Base-by-base conservation (phyloP, 139 green algal species). In the Ettlia oleoabundans region DNA sequence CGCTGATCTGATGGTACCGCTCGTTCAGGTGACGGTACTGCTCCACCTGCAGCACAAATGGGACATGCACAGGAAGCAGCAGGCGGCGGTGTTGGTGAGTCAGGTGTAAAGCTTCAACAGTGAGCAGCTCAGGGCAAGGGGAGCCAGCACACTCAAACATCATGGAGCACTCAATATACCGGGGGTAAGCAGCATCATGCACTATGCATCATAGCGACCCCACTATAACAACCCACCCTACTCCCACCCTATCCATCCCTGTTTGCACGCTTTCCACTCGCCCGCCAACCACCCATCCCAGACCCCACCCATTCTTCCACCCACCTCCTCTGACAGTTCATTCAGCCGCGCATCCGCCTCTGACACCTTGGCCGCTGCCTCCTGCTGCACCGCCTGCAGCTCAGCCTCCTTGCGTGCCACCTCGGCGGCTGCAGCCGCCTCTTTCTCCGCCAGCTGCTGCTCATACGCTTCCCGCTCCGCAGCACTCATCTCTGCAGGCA, bases 1-100 rank as follows among this genome's bases (percentile, higher is more conserved):
- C 87, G 37, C 81, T 38, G 8, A 93, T 81, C 37, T 18, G 38
- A 37, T 61, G 72, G 43, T 93, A 93, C 73, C 89, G 89, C 21
- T 82, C 70, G 15, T 88, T 76, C 42, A 94, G 82, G 24, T 52
- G 80, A 33, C 53, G 47, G 35, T 89, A 65, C n/a, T 80, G 47
- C 28, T 91, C 52, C n/a, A 93, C 81, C 88, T 93, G 86, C 66
- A 32, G 61, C 47, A 15, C 47, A 58, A 22, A 24, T 58, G 47
- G 15, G 47, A 58, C 13, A 58, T 58, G 47, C 47, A 58, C 47
- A 15, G 47, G 15, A 10, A 58, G 10, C 47, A 24, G 47, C 15
- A n/a, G n/a, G n/a, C n/a, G n/a, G n/a, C n/a, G n/a, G n/a, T n/a
- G n/a, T n/a, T n/a, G n/a, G n/a, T n/a, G n/a, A n/a, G n/a, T n/a